phyloP scores from a whole-genome alignment of 768 basidiomycete species.

The Trametes maxima region DNA sequence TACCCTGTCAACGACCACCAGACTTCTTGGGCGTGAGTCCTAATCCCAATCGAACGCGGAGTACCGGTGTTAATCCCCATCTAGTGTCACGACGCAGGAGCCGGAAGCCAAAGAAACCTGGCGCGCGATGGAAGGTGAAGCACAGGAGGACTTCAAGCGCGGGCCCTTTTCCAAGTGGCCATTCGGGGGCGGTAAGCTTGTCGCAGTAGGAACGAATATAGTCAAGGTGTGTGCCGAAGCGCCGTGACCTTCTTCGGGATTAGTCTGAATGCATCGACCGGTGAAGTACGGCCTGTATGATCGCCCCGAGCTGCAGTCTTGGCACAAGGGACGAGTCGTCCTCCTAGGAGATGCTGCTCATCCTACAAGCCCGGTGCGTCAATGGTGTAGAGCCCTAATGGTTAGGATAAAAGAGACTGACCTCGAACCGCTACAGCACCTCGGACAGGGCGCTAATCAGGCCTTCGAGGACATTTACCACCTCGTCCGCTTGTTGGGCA shows the following conservation, averaged over 20 bases:
- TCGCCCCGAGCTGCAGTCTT: slow-evolving; percentile 41
- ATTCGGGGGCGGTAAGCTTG: slow-evolving; percentile 31
- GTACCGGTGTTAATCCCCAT: not conserved
- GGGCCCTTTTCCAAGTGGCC: slow-evolving; percentile 30
- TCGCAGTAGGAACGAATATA: slow-evolving; percentile 28
- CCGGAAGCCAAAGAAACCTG: slow-evolving; percentile 44
- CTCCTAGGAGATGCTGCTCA: slow-evolving; percentile 42
- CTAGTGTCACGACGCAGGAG: slow-evolving; percentile 39
- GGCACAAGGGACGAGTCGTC: slow-evolving; percentile 44
- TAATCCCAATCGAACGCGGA: slow-evolving; percentile 2
- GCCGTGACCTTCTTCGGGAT: not conserved
- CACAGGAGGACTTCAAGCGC: slow-evolving; percentile 29
- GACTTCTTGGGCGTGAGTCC: slow-evolving; percentile 40
- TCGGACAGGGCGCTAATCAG: slow-evolving; percentile 51
- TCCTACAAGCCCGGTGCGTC: slow-evolving; percentile 1
- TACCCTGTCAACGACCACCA: slow-evolving; percentile 37
- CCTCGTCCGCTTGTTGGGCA: slow-evolving; percentile 37
- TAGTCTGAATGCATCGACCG: not conserved
- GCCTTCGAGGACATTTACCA: slow-evolving; percentile 46
- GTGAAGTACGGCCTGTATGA: slow-evolving; percentile 45
- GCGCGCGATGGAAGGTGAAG: slow-evolving; percentile 38
- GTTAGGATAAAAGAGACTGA: not conserved
- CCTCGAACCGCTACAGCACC: slow-evolving; percentile 35
- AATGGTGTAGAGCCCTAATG: slow-evolving; percentile 12
- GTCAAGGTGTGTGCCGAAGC: slow-evolving; percentile 29